Percentiles rank a stretch among this genome's conserved stretches.
These are phyloP conservation scores for Xylariaceae sp. DNA, from an alignment of 2,329 filamentous ascomycete genomes.

Conservation along the genomic window DNA sequence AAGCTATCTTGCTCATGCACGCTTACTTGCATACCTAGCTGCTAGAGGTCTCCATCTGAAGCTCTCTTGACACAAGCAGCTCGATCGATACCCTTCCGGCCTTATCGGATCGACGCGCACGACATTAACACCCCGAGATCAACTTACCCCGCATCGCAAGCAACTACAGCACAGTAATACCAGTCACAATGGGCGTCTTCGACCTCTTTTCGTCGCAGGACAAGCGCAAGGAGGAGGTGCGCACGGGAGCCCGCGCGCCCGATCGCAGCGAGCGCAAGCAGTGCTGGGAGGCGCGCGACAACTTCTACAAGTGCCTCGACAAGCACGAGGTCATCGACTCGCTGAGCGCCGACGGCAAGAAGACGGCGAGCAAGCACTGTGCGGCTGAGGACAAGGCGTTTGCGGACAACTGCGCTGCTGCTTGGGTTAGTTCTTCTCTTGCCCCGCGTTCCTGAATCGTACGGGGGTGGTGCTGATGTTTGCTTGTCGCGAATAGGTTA, in stretches of 20 bases:
- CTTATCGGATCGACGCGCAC: too few relatives aligned
- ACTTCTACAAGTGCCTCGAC: conserved; percentile 85
- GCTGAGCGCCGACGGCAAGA: conserved; percentile 48
- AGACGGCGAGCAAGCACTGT: conserved; percentile 53
- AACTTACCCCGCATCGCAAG: not conserved
- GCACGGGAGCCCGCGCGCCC: conserved; percentile 64
- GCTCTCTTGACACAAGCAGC: not conserved
- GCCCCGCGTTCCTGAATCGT: conserved; percentile 3
- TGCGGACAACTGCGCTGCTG: conserved; percentile 77
- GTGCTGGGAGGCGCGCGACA: conserved; percentile 88
- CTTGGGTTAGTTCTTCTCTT: conserved; percentile 65
- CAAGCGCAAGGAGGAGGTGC: conserved; percentile 50
- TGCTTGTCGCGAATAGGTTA: conserved; percentile 54
- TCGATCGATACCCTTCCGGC: not conserved
- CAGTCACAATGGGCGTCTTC: conserved; percentile 44
- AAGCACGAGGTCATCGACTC: conserved; percentile 74
- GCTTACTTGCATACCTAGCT: not conserved
- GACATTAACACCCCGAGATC: too few relatives aligned
- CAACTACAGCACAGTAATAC: not conserved
- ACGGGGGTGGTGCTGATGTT: not conserved
- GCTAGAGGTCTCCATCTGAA: too few relatives aligned
- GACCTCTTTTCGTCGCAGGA: conserved; percentile 37
- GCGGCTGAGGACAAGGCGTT: conserved; percentile 59
- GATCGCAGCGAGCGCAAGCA: conserved; percentile 71
- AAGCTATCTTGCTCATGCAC: not conserved